Evolutionary conservation across 768 basidiomycete genomes (phyloP).

Genomic region (Inosperma sp.): DNA sequence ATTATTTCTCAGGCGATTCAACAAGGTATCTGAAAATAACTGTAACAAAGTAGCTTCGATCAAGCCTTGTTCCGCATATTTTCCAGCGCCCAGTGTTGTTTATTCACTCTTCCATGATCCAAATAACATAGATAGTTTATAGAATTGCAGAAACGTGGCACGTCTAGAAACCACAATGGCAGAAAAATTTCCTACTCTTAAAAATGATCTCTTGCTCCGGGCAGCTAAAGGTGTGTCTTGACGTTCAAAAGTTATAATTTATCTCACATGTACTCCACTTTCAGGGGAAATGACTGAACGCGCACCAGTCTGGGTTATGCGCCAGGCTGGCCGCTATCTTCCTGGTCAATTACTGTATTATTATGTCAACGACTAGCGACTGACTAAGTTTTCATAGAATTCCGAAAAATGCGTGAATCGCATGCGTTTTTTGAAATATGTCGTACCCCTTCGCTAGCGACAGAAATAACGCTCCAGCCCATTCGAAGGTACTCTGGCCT

Average conservation of each 20-base stretch:
- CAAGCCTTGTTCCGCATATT: no score
- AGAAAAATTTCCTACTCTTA: slow-evolving; percentile 60
- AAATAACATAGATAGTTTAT: no score
- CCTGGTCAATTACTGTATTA: slow-evolving; percentile 54
- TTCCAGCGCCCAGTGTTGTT: no score
- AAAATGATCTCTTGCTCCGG: slow-evolving; percentile 86
- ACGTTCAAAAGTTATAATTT: background rate
- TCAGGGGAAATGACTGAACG: slow-evolving; percentile 80
- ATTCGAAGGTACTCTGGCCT: slow-evolving; percentile 82
- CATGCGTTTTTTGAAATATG: slow-evolving; percentile 97
- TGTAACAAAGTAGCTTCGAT: no score
- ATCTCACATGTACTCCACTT: slow-evolving; percentile 6
- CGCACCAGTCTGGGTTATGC: slow-evolving; percentile 98
- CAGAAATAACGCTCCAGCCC: slow-evolving; percentile 88
- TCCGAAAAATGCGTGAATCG: slow-evolving; percentile 74
- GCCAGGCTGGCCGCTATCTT: slow-evolving; percentile 92
- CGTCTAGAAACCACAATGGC: slow-evolving; percentile 30
- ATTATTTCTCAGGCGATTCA: no score
- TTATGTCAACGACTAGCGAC: slow-evolving; percentile 10
- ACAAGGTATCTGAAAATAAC: no score
- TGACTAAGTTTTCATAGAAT: slow-evolving; percentile 52
- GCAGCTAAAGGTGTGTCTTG: slow-evolving; percentile 71
- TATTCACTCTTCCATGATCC: no score
- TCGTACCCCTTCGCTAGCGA: slow-evolving; percentile 84
- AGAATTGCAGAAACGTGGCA: background rate